Conservation (phyloP, 73 alveolate genomes). For the Diophrys appendiculata region DNA sequence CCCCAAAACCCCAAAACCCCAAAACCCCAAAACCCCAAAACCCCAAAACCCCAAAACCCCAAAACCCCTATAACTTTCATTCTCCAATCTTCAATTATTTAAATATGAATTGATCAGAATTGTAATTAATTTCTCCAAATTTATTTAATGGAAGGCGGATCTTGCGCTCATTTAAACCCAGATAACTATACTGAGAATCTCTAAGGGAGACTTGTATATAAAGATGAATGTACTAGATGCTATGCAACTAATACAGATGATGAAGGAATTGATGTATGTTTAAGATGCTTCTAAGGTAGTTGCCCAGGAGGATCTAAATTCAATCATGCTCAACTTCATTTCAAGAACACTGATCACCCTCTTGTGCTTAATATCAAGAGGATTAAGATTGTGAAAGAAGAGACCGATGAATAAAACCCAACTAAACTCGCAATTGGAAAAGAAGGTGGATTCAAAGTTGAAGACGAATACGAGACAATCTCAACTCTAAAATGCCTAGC, state of each 20-base stretch:
- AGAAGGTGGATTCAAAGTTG: slow-evolving; percentile 91
- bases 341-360: slow-evolving; percentile 72
- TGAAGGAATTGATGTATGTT: slow-evolving; percentile 93
- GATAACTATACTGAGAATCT: slow-evolving; percentile 33
- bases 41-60: too few relatives aligned
- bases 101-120: too few relatives aligned
- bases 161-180: slow-evolving; percentile 18
- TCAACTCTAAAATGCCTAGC: slow-evolving; percentile 73
- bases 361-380: slow-evolving; percentile 83
- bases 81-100: too few relatives aligned
- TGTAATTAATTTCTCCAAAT: not conserved
- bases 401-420: slow-evolving; percentile 68
- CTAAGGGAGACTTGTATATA: slow-evolving; percentile 71
- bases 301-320: slow-evolving; percentile 67
- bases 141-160: not conserved
- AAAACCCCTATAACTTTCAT: too few relatives aligned
- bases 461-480: slow-evolving; percentile 82
- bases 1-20: too few relatives aligned
- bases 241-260: slow-evolving; percentile 57
- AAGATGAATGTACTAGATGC: slow-evolving; percentile 89
- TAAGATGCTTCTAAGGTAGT: slow-evolving; percentile 93
- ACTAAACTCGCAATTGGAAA: slow-evolving; percentile 95
- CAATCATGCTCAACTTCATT: slow-evolving; percentile 81
- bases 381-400: slow-evolving; percentile 66
- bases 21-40: too few relatives aligned